These are phyloP conservation scores for Afroboletus lepidellus DNA, from an alignment of 1,284 basidiomycete genomes.

Conservation along the genomic window DNA sequence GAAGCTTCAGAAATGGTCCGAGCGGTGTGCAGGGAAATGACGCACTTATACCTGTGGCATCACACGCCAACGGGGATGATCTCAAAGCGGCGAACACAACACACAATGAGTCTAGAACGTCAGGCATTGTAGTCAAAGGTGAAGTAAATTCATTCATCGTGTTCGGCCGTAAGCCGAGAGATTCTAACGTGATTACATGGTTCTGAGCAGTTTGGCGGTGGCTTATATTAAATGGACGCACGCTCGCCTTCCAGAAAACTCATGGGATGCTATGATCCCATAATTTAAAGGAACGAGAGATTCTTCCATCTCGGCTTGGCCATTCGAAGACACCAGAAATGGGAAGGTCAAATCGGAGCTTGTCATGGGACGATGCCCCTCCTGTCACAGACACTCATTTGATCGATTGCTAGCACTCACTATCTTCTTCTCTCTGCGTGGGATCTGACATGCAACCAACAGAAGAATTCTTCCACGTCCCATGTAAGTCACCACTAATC, in stretches of 20 bases:
- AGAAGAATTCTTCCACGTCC: neutral
- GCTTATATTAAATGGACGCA: neutral
- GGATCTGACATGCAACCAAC: neutral
- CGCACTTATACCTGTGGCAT: too few relatives aligned
- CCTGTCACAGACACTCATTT: neutral
- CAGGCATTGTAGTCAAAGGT: conserved; percentile 43
- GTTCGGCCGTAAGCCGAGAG: neutral
- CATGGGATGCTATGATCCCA: neutral
- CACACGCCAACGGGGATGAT: too few relatives aligned
- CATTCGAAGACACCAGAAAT: neutral
- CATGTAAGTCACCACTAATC: neutral
- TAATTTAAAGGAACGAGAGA: neutral
- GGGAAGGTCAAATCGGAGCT: neutral
- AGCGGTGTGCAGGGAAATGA: too few relatives aligned
- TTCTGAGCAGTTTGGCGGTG: neutral
- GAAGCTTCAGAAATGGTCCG: too few relatives aligned
- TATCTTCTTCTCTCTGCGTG: neutral
- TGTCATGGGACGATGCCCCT: too few relatives aligned
- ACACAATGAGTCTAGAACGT: too few relatives aligned
- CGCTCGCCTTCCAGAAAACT: neutral
- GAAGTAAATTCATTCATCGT: conserved; percentile 24
- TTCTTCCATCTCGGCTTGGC: neutral
- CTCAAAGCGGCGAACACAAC: too few relatives aligned
- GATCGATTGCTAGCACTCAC: neutral
- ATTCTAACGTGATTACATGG: neutral